These are phyloP conservation scores for Raffaelea ambrosiae DNA, from an alignment of 2,329 filamentous ascomycete genomes.

Conservation along the genomic window DNA sequence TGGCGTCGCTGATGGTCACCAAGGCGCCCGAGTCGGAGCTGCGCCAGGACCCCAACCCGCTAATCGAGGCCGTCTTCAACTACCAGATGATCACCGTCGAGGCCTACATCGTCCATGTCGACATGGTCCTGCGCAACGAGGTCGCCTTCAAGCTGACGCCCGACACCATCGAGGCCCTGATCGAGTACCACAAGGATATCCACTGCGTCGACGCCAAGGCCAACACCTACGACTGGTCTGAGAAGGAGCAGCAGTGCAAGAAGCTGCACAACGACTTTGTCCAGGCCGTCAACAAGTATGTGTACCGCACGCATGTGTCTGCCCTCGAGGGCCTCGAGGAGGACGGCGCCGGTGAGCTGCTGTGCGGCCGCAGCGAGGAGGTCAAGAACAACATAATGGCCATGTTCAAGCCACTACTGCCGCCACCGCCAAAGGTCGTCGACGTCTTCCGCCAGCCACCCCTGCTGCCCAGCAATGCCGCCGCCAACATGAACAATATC, in stretches of 20 bases:
- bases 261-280: constrained; percentile 96
- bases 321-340: constrained; percentile 94
- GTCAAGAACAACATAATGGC: constrained; percentile 80
- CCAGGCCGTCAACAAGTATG: constrained; percentile 94
- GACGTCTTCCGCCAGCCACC: constrained; percentile 83
- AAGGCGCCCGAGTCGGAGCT: constrained; percentile 83
- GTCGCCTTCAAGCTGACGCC: constrained; percentile 95
- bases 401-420: constrained; percentile 81
- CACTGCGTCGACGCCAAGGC: constrained; percentile 86
- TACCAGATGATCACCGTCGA: constrained; percentile 90
- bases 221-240: constrained; percentile 87
- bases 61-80: constrained; percentile 84
- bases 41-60: constrained; percentile 69
- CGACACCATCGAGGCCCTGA: constrained; percentile 85
- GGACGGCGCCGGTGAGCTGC: constrained; percentile 87
- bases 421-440: constrained; percentile 77
- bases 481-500: constrained; percentile 61
- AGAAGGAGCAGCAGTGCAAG: constrained; percentile 94
- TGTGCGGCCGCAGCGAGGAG: constrained; percentile 85
- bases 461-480: constrained; percentile 69
- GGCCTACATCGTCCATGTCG: constrained; percentile 96
- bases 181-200: constrained; percentile 94
- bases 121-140: constrained; percentile 96
- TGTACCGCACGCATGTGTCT: constrained; percentile 80
- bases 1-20: constrained; percentile 86